phyloP scores from a whole-genome alignment of 1,139 yeast genomes.

The Debaryomyces robertsiae region DNA sequence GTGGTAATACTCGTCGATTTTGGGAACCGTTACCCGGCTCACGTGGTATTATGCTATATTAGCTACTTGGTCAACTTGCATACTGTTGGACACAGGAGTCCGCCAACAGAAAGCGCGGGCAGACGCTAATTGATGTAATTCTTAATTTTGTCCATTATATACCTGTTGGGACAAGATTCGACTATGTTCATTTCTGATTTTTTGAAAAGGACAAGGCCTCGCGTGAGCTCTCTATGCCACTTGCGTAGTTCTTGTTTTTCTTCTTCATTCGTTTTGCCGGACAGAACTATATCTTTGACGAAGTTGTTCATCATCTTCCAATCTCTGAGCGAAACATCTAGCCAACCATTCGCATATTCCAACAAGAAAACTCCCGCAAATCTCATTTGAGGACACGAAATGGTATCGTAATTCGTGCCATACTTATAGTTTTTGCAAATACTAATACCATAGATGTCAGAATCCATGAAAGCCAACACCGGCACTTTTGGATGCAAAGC shows the following conservation, averaged over 20 bases:
- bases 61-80: too few relatives aligned
- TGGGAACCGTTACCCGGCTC: slow-evolving; percentile 10
- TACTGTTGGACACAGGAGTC: too few relatives aligned
- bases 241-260: slow-evolving; percentile 13
- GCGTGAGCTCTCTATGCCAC: slow-evolving; percentile 51
- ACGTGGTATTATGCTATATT: slow-evolving; percentile 10
- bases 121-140: neutral
- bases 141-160: slow-evolving; percentile 17
- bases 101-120: neutral
- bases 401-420: slow-evolving; percentile 12
- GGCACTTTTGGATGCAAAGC: slow-evolving; percentile 31
- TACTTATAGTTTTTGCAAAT: slow-evolving; percentile 48
- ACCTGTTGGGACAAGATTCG: slow-evolving; percentile 12
- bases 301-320: slow-evolving; percentile 33
- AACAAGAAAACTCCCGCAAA: slow-evolving; percentile 37
- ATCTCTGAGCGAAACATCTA: slow-evolving; percentile 38
- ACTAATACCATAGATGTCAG: slow-evolving; percentile 72
- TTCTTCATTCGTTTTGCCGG: neutral
- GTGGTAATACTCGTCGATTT: slow-evolving; percentile 5
- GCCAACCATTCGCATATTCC: slow-evolving; percentile 41
- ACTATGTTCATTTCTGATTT: slow-evolving; percentile 63
- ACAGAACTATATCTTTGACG: slow-evolving; percentile 14
- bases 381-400: slow-evolving; percentile 11
- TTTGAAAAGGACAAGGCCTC: slow-evolving; percentile 52
- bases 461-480: slow-evolving; percentile 46